phyloP scores from a whole-genome alignment of 1,284 basidiomycete species.

The Tremellales sp. region DNA sequence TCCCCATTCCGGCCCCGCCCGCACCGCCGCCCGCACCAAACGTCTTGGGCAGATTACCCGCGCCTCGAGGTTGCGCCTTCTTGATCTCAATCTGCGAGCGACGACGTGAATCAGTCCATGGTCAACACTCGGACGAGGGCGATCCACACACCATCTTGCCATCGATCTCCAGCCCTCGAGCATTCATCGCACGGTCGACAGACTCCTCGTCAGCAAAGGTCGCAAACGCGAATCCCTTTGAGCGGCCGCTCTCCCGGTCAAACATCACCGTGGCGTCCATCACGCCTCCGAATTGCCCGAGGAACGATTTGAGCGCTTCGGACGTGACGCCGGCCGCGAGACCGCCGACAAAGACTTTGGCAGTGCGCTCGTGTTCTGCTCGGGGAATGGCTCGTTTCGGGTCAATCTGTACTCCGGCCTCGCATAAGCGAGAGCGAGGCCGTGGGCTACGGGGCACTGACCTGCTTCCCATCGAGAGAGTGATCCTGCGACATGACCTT shows the following conservation, averaged over 20 bases:
- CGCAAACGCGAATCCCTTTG: slow-evolving; percentile 97
- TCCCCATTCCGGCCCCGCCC: slow-evolving; percentile 25
- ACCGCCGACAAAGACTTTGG: slow-evolving; percentile 93
- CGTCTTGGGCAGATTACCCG: slow-evolving; percentile 38
- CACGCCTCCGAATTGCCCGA: slow-evolving; percentile 83
- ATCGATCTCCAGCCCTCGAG: slow-evolving; percentile 81
- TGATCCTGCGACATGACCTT: slow-evolving; percentile 86
- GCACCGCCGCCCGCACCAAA: slow-evolving; percentile 33
- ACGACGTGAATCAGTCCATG: background rate
- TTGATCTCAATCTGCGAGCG: slow-evolving; percentile 82
- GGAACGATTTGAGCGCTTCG: slow-evolving; percentile 87
- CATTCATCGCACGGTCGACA: slow-evolving; percentile 77
- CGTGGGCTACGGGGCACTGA: slow-evolving; percentile 51
- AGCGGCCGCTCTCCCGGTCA: slow-evolving; percentile 90
- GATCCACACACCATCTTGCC: slow-evolving; percentile 80
- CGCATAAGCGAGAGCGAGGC: background rate
- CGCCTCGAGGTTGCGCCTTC: slow-evolving; percentile 72
- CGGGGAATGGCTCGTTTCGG: slow-evolving; percentile 97
- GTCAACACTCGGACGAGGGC: background rate
- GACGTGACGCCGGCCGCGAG: slow-evolving; percentile 87
- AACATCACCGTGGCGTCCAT: slow-evolving; percentile 98
- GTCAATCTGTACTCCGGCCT: slow-evolving; percentile 69
- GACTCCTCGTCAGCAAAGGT: slow-evolving; percentile 83
- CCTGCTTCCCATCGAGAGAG: slow-evolving; percentile 87
- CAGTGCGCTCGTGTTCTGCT: slow-evolving; percentile 85